Evolutionary conservation across 768 basidiomycete genomes (phyloP).

Genomic region (Amanita jacksonii): DNA sequence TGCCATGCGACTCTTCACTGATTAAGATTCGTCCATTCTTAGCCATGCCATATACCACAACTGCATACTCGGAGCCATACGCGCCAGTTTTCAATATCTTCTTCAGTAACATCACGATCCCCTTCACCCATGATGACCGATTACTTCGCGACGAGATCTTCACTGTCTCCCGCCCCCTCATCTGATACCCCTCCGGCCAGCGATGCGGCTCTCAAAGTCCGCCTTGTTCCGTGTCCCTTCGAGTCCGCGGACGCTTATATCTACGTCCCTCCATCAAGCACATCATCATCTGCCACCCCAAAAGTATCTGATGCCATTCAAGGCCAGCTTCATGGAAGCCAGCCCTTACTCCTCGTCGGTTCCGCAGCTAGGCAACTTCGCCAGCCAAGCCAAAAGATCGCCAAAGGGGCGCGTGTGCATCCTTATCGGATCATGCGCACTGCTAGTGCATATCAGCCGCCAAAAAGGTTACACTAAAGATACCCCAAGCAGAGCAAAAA

Average conservation of each 20-base stretch:
- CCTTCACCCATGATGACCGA: constrained; percentile 24
- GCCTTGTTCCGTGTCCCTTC: constrained; percentile 40
- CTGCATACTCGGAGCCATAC: constrained; percentile 15
- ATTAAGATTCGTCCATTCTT: constrained; percentile 12
- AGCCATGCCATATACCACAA: constrained; percentile 14
- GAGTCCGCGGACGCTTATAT: constrained; percentile 46
- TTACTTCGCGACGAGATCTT: constrained; percentile 7
- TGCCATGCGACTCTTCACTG: background rate
- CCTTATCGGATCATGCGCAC: constrained; percentile 32
- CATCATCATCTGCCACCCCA: constrained; percentile 10
- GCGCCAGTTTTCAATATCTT: constrained; percentile 29
- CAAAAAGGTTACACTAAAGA: background rate
- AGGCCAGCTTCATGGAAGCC: constrained; percentile 11
- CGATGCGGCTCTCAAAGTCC: constrained; percentile 18
- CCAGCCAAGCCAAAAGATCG: constrained; percentile 26
- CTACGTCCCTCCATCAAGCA: constrained; percentile 26
- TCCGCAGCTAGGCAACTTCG: constrained; percentile 37
- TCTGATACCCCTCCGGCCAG: constrained; percentile 10
- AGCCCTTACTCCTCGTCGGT: constrained; percentile 40
- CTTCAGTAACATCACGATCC: constrained; percentile 30
- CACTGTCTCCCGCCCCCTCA: constrained; percentile 13
- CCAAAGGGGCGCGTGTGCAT: constrained; percentile 40
- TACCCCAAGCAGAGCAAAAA: background rate
- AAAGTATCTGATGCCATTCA: constrained; percentile 15
- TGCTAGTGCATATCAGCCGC: background rate